phyloP scores from a whole-genome alignment of 768 basidiomycete species.

The Baorangia bicolor region DNA sequence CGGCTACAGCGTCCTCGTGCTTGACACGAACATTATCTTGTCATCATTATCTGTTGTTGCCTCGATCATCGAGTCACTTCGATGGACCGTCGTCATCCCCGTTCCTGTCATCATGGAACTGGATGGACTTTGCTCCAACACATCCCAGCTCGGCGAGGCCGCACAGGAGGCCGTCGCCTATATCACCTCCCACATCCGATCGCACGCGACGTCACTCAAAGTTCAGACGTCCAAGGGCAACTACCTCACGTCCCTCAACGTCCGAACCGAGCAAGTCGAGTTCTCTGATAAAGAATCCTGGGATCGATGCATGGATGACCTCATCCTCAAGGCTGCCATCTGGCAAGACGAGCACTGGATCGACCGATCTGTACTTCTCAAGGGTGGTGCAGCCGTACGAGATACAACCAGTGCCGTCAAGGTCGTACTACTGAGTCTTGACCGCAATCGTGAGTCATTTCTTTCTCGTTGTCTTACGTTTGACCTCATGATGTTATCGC shows the following conservation, averaged over 20 bases:
- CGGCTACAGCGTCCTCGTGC: constrained; percentile 87
- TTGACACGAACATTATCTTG: constrained; percentile 94
- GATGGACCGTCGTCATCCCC: constrained; percentile 89
- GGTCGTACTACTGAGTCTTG: constrained; percentile 86
- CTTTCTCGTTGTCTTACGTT: constrained; percentile 9
- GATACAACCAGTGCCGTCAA: constrained; percentile 58
- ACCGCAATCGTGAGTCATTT: constrained; percentile 77
- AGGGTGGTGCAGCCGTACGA: constrained; percentile 30
- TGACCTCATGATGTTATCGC: constrained; percentile 7
- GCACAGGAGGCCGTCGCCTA: constrained; percentile 74
- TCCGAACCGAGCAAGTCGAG: constrained; percentile 83
- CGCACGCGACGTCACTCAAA: constrained; percentile 78
- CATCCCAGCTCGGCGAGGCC: constrained; percentile 66
- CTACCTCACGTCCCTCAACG: constrained; percentile 77
- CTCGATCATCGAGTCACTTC: constrained; percentile 72
- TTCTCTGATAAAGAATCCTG: constrained; percentile 49
- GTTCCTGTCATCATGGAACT: constrained; percentile 96
- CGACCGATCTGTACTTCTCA: constrained; percentile 76
- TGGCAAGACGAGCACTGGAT: constrained; percentile 95
- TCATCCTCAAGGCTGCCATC: constrained; percentile 87
- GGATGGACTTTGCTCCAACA: constrained; percentile 78
- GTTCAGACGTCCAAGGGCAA: constrained; percentile 95
- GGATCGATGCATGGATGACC: constrained; percentile 90
- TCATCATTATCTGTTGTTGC: constrained; percentile 74
- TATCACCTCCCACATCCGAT: constrained; percentile 71